These are phyloP conservation scores for Trichoderma polysporum DNA, from an alignment of 2,329 filamentous ascomycete genomes.

Conservation along the genomic window DNA sequence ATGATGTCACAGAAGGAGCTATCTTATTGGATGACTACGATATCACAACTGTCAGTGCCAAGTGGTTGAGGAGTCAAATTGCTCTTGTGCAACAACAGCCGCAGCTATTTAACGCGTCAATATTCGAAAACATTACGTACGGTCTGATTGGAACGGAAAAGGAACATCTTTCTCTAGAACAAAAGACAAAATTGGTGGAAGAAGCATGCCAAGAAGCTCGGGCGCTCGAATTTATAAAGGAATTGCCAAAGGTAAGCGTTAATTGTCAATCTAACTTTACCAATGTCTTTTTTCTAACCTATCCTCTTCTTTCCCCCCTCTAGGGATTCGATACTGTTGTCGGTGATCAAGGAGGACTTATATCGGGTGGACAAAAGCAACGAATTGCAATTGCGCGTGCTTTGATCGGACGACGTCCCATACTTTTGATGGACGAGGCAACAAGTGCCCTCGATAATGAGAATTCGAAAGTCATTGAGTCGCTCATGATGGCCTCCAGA, in stretches of 20 bases:
- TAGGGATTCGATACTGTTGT: constrained; percentile 60
- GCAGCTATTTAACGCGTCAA: constrained; percentile 52
- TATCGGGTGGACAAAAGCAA: constrained; percentile 73
- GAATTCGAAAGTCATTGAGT: constrained; percentile 64
- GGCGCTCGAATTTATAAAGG: constrained; percentile 53
- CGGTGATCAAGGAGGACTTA: constrained; percentile 64
- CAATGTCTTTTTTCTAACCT: not conserved
- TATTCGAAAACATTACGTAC: constrained; percentile 53
- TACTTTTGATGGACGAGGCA: constrained; percentile 73
- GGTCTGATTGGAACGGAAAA: constrained; percentile 44
- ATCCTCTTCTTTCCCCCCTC: not conserved
- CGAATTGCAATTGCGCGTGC: constrained; percentile 71
- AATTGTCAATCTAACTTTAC: too few relatives aligned
- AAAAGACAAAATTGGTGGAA: constrained; percentile 45
- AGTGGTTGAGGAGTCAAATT: not conserved
- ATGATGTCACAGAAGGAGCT: constrained; percentile 44
- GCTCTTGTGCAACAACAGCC: constrained; percentile 43
- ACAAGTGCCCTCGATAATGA: constrained; percentile 64
- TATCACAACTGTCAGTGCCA: not conserved
- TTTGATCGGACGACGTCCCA: constrained; percentile 63
- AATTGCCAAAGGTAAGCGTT: constrained; percentile 40
- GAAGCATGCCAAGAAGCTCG: constrained; percentile 51
- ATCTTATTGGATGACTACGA: constrained; percentile 27
- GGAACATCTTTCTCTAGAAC: constrained; percentile 39
- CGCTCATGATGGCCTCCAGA: constrained; percentile 45